These are phyloP conservation scores for Penicillium parvum DNA, from an alignment of 495 filamentous ascomycete genomes.

Conservation along the genomic window DNA sequence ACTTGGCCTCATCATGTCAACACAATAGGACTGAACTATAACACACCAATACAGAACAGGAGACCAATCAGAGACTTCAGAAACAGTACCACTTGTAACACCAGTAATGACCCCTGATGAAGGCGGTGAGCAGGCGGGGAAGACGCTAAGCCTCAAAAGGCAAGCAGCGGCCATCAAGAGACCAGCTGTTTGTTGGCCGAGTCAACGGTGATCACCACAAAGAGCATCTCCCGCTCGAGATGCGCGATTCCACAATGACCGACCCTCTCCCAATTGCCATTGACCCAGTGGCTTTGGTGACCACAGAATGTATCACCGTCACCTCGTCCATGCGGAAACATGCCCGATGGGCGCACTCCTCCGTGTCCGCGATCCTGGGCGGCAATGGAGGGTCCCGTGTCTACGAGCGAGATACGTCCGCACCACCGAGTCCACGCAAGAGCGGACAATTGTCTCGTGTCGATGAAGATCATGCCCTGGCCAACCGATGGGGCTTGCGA, in stretches of 20 bases:
- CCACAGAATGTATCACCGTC: slow-evolving; percentile 98
- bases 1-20: too few species aligned
- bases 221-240: slow-evolving; percentile 25
- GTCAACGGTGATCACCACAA: slow-evolving; percentile 18
- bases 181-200: slow-evolving; percentile 29
- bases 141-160: slow-evolving; percentile 22
- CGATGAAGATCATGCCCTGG: slow-evolving; percentile 51
- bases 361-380: slow-evolving; percentile 91
- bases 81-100: neutral
- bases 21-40: too few species aligned
- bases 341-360: slow-evolving; percentile 93
- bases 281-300: slow-evolving; percentile 90
- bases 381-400: slow-evolving; percentile 57
- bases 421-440: slow-evolving; percentile 37
- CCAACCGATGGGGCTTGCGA: slow-evolving; percentile 78
- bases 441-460: slow-evolving; percentile 15
- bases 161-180: slow-evolving; percentile 26
- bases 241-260: slow-evolving; percentile 30
- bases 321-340: slow-evolving; percentile 98
- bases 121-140: slow-evolving; percentile 27
- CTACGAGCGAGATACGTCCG: slow-evolving; percentile 40
- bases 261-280: slow-evolving; percentile 67
- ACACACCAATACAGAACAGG: too few species aligned
- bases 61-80: too few species aligned
- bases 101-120: slow-evolving; percentile 17